Conservation (phyloP, 495 filamentous ascomycete species). For the Hypoxylon fragiforme region DNA sequence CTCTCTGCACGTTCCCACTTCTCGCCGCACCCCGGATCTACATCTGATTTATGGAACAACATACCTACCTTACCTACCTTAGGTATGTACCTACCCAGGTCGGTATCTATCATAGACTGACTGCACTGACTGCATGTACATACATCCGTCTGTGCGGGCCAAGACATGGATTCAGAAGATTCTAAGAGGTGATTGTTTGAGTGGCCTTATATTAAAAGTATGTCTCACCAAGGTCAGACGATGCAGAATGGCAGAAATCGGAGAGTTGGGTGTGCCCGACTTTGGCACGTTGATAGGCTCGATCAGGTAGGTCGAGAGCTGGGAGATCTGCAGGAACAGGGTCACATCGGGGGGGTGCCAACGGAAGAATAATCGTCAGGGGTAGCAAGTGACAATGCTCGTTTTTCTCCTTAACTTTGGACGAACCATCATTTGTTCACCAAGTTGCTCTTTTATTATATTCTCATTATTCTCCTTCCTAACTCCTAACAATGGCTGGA, state of each 20-base stretch:
- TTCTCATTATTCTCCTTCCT: slow-evolving; percentile 23
- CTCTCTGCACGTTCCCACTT: not conserved
- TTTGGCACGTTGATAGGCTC: slow-evolving; percentile 19
- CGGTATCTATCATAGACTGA: not conserved
- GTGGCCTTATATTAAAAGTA: slow-evolving; percentile 21
- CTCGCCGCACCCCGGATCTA: not conserved
- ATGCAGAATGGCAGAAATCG: slow-evolving; percentile 18
- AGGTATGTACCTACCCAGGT: slow-evolving; percentile 24
- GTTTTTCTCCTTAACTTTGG: no score
- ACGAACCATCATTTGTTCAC: no score
- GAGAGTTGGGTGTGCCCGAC: slow-evolving; percentile 1
- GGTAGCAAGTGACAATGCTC: not conserved
- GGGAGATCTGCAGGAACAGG: slow-evolving; percentile 25
- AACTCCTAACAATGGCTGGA: slow-evolving; percentile 3
- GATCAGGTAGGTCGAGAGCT: slow-evolving; percentile 18
- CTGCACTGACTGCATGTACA: slow-evolving; percentile 13
- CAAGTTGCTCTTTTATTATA: no score
- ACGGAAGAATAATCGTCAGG: slow-evolving; percentile 18
- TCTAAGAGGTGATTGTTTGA: not conserved
- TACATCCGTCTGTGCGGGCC: not conserved
- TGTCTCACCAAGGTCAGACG: slow-evolving; percentile 20
- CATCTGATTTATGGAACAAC: slow-evolving; percentile 3
- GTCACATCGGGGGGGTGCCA: slow-evolving; percentile 18
- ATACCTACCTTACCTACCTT: not conserved
- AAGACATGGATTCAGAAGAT: not conserved